Percentiles rank a stretch among this genome's conserved stretches.
phyloP scores from a whole-genome alignment of 1,284 basidiomycete genomes.

The Cystobasidium pallidum region DNA sequence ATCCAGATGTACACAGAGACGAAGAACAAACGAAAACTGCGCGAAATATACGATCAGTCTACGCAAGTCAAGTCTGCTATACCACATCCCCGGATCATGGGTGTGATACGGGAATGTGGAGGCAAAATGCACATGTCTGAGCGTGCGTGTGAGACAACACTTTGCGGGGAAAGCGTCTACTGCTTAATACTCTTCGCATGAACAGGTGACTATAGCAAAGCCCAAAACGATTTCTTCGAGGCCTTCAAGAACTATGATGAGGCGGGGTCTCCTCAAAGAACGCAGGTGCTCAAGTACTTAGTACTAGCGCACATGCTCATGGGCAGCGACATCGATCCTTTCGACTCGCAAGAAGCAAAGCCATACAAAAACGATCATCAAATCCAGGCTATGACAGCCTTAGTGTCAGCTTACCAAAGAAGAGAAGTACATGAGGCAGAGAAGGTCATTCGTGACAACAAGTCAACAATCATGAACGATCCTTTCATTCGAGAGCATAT shows the following conservation, averaged over 20 bases:
- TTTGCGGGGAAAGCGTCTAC: no score
- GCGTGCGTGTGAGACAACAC: constrained; percentile 63
- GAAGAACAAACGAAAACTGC: constrained; percentile 91
- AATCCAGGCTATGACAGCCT: constrained; percentile 96
- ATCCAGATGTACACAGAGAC: constrained; percentile 99
- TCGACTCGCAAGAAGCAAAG: constrained; percentile 99
- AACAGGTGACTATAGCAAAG: constrained; percentile 89
- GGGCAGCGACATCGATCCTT: constrained; percentile 97
- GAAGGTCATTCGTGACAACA: constrained; percentile 89
- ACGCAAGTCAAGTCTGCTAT: constrained; percentile 93
- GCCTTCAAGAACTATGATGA: constrained; percentile 99
- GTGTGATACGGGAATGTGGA: constrained; percentile 97
- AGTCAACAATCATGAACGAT: constrained; percentile 91
- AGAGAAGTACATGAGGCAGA: constrained; percentile 95
- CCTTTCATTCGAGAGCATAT: constrained; percentile 90
- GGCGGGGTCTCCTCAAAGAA: constrained; percentile 91
- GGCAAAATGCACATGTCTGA: constrained; percentile 99
- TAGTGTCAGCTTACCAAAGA: constrained; percentile 93
- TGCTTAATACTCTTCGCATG: no score
- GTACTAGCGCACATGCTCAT: constrained; percentile 98
- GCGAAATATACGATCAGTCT: constrained; percentile 96
- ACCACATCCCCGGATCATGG: constrained; percentile 97
- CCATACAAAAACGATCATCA: constrained; percentile 97
- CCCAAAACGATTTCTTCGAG: constrained; percentile 97
- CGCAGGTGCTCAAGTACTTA: constrained; percentile 97